Percentiles rank a stretch among this genome's conserved stretches.
Conservation (phyloP, 2,329 filamentous ascomycete genomes). For the Thelonectria olida region DNA sequence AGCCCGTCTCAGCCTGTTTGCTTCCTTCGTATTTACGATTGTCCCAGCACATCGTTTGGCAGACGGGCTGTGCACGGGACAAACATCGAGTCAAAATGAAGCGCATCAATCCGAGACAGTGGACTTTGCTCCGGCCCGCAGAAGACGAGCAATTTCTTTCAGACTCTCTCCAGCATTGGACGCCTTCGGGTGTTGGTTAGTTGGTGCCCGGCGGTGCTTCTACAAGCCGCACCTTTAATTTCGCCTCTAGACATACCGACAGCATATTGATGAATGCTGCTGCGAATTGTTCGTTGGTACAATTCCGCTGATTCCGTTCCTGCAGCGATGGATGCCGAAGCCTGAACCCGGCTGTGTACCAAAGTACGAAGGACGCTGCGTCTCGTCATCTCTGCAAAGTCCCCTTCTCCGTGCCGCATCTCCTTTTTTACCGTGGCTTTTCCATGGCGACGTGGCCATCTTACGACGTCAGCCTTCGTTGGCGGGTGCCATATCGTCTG, state of each 20-base stretch:
- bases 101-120: slow-evolving; percentile 7
- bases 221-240: slow-evolving; percentile 17
- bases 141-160: neutral
- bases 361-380: neutral
- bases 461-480: slow-evolving; percentile 9
- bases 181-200: neutral
- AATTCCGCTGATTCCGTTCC: neutral
- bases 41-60: slow-evolving; percentile 2
- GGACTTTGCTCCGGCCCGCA: neutral
- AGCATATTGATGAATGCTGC: neutral
- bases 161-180: slow-evolving; percentile 4
- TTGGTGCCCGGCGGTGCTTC: slow-evolving; percentile 2
- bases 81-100: neutral
- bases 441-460: slow-evolving; percentile 14
- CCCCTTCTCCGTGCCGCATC: neutral
- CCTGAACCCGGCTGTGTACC: neutral
- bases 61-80: neutral
- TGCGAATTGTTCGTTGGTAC: too few relatives aligned
- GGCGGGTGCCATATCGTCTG: slow-evolving; percentile 14
- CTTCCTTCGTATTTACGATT: neutral
- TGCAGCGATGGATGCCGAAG: slow-evolving; percentile 2
- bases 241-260: slow-evolving; percentile 9
- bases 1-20: neutral
- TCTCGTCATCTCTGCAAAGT: neutral
- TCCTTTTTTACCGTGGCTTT: neutral